These are phyloP conservation scores for Venturia nashicola DNA, from an alignment of 2,329 filamentous ascomycete genomes.

Conservation along the genomic window DNA sequence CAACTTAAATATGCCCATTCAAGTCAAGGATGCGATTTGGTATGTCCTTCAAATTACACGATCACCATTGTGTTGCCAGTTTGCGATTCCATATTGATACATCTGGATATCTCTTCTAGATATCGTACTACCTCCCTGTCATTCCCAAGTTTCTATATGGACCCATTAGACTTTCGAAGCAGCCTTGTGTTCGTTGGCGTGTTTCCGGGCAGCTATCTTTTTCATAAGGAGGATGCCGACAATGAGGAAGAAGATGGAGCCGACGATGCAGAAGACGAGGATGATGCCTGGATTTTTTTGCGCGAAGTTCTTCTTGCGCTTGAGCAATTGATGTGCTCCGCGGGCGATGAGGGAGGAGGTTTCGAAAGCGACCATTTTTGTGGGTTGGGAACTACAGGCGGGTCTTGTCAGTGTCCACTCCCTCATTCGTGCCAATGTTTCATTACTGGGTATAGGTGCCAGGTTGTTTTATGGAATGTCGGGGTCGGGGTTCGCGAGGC, in stretches of 20 bases:
- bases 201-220: constrained; percentile 22
- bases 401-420: background rate
- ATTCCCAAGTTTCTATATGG: background rate
- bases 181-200: background rate
- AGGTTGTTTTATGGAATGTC: background rate
- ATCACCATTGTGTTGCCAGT: background rate
- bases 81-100: background rate
- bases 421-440: background rate
- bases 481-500: background rate
- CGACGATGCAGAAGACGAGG: constrained; percentile 50
- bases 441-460: background rate
- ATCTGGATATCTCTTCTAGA: too few species aligned
- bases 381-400: background rate
- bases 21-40: background rate
- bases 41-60: background rate
- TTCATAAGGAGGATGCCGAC: constrained; percentile 37
- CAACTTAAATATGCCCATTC: background rate
- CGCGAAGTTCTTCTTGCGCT: constrained; percentile 36
- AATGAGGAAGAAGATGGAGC: constrained; percentile 40
- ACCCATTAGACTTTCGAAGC: background rate
- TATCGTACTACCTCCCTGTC: background rate
- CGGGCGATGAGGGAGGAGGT: background rate
- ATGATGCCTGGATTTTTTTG: constrained; percentile 45
- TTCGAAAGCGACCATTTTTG: constrained; percentile 2
- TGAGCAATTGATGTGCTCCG: background rate